Evolutionary conservation across 2,329 filamentous ascomycete species (phyloP), one percentile per base, ranked within the genome.

Genomic region (Lomentospora prolificans): DNA sequence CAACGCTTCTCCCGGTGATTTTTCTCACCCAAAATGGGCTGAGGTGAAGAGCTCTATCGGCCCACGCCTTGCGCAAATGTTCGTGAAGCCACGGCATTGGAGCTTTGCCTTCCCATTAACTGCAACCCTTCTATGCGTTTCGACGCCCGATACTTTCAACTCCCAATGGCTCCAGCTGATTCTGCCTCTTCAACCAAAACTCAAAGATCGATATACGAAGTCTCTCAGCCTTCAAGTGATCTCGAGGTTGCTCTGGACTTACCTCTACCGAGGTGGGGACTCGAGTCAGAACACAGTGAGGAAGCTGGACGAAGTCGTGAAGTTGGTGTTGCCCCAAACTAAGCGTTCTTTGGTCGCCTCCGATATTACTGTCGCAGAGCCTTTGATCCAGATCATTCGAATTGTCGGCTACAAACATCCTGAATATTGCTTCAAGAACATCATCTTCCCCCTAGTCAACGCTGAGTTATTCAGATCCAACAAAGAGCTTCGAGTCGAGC

Each of bases 391-490:
- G 64, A 84, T 97, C 28, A 91, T 97, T 59, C 84, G 95, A 31
- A 90, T 96, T 64, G 90, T 99, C 64, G 95, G 92, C 2, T 96
- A 87, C 73, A 95, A 89, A 65, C 84, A 95, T 62, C 91, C 92
- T 55, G 94, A 99, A 64, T 86, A 95, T 60, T 97, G 92, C 70
- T 96, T 97, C 70, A 82, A 86, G 61, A 89, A 78, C 50, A 87
- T 97, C 60, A 89, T 99, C n/a, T 97, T 96, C 63, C 94, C 92
- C 3, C 74, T 99, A 36, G 87, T 99, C 65, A 96, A 95, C 66
- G 90, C 90, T 1, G 92, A 96, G 54, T 75, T 90, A n/a, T 94
- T 96, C 66, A 77, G 81, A 27, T 82, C 84, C 17, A 75, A 89
- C 60, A 79, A 85, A 63, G 89, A 96, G 48, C 73, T 94, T 44